Evolutionary conservation across 768 basidiomycete species (phyloP).

Genomic region (Russula compacta): DNA sequence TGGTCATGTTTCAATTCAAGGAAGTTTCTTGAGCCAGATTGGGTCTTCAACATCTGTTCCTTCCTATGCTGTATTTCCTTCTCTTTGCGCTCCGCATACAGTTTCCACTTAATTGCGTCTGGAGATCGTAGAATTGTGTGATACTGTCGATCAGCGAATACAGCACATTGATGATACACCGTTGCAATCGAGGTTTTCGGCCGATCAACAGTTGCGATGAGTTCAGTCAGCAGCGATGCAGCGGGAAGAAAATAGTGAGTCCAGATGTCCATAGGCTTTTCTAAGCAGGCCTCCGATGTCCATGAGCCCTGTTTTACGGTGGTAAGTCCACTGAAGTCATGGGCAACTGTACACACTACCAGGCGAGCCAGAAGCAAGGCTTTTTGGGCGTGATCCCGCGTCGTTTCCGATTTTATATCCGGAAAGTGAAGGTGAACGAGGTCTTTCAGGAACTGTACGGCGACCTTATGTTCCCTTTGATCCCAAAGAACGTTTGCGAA

Average conservation of each 20-base stretch:
- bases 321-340: background rate
- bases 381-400: conserved; percentile 16
- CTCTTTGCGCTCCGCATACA: conserved; percentile 64
- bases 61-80: conserved; percentile 55
- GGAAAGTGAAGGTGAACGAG: conserved; percentile 25
- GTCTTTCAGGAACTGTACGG: conserved; percentile 60
- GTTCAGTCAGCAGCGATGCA: conserved; percentile 26
- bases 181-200: conserved; percentile 31
- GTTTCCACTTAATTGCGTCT: conserved; percentile 57
- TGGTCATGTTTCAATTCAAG: conserved; percentile 30
- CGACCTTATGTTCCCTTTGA: conserved; percentile 75
- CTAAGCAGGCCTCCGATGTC: conserved; percentile 79
- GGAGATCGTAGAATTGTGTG: conserved; percentile 59
- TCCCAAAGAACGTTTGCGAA: conserved; percentile 88
- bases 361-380: conserved; percentile 52
- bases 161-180: conserved; percentile 74
- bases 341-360: conserved; percentile 34
- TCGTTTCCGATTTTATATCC: conserved; percentile 6
- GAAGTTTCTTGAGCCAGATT: conserved; percentile 20
- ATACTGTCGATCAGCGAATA: conserved; percentile 86
- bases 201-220: conserved; percentile 6
- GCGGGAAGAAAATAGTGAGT: conserved; percentile 64
- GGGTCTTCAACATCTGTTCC: conserved; percentile 26
- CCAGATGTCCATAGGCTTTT: conserved; percentile 66
- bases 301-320: conserved; percentile 62